A percentile compares a stretch with the other conserved stretches of the same genome.
Evolutionary conservation across 371 early-diverging fungal genomes (phyloP).

Genomic region (Mortierella sp.): DNA sequence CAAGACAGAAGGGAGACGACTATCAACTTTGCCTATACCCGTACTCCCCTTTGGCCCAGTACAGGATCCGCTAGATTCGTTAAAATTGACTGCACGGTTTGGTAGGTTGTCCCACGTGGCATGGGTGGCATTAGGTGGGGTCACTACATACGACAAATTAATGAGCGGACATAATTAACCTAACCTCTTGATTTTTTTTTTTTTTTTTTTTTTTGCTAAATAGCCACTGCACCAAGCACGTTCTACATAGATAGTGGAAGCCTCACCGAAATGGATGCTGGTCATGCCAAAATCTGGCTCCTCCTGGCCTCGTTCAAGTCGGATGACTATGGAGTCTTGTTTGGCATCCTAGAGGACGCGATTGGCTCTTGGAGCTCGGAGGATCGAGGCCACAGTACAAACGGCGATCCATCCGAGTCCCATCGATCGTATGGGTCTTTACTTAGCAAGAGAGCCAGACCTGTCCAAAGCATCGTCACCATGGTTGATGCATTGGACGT

Average conservation of each 20-base stretch:
- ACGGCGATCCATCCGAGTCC: constrained; percentile 9
- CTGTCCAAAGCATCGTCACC: constrained; percentile 36
- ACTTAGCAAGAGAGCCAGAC: constrained; percentile 31
- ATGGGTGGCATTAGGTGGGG: not conserved
- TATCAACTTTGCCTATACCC: constrained; percentile 23
- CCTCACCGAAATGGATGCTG: constrained; percentile 65
- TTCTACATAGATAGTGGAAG: constrained; percentile 58
- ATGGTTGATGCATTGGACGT: constrained; percentile 48
- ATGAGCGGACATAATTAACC: not conserved
- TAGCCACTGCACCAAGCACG: constrained; percentile 60
- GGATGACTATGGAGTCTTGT: constrained; percentile 37
- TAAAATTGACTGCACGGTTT: constrained; percentile 72
- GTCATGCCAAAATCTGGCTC: constrained; percentile 69
- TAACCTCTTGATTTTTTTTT: not conserved
- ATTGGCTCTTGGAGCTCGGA: constrained; percentile 48
- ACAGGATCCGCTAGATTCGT: constrained; percentile 74
- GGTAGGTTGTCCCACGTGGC: constrained; percentile 18
- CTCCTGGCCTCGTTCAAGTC: constrained; percentile 52
- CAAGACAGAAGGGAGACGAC: constrained; percentile 12
- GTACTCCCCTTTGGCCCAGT: constrained; percentile 73
- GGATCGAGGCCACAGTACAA: not conserved
- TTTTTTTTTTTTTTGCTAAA: not conserved
- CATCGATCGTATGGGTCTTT: constrained; percentile 1
- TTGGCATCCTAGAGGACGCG: constrained; percentile 47
- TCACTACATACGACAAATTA: not conserved